phyloP scores from a whole-genome alignment of 2,329 filamentous ascomycete genomes.

The Drechslerella coelobrocha region DNA sequence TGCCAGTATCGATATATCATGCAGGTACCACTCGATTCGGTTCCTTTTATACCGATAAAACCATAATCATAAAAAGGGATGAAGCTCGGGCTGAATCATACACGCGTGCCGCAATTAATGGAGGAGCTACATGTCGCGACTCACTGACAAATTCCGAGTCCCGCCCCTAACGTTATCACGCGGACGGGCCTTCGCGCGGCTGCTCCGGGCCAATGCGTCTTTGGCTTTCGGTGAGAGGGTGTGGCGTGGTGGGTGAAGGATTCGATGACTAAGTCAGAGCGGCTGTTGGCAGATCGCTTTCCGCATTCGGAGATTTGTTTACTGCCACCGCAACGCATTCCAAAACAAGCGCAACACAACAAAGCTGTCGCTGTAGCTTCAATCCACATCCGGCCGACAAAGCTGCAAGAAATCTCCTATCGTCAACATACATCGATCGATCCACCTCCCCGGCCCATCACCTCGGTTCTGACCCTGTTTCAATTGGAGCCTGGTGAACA shows the following conservation, averaged over 20 bases:
- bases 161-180: background rate
- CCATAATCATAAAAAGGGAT: no score
- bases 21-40: no score
- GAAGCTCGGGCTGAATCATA: background rate
- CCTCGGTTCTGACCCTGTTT: no score
- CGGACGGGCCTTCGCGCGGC: no score
- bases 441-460: background rate
- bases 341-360: slow-evolving; percentile 19
- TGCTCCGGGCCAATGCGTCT: background rate
- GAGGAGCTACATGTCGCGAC: no score
- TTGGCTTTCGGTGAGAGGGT: no score
- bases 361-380: background rate
- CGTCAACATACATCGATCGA: background rate
- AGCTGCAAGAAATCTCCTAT: background rate
- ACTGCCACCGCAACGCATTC: slow-evolving; percentile 37
- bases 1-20: no score
- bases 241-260: background rate
- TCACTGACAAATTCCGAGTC: background rate
- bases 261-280: slow-evolving; percentile 32
- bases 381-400: slow-evolving; percentile 1
- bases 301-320: slow-evolving; percentile 43
- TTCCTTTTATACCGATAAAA: no score
- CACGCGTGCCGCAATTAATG: background rate
- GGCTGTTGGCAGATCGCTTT: slow-evolving; percentile 4
- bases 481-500: no score